A percentile compares a stretch with the other conserved stretches of the same genome.
phyloP scores from a whole-genome alignment of 2,329 filamentous ascomycete genomes.

The Xylaria polymorpha region DNA sequence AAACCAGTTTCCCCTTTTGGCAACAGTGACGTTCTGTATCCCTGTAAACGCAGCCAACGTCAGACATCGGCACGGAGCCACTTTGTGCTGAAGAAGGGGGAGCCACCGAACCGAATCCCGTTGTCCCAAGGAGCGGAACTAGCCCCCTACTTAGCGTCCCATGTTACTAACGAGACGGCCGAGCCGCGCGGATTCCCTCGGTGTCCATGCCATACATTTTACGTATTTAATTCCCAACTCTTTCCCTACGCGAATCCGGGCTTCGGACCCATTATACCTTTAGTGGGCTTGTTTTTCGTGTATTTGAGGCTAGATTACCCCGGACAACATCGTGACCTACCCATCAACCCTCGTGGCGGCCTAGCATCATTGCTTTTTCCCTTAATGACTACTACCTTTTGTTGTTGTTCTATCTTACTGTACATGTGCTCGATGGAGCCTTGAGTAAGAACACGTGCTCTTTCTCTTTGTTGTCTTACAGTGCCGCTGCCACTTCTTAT shows the following conservation, averaged over 20 bases:
- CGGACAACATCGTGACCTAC: slow-evolving; percentile 21
- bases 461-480: slow-evolving; percentile 24
- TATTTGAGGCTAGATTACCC: slow-evolving; percentile 17
- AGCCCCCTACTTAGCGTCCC: slow-evolving; percentile 13
- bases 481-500: slow-evolving; percentile 4
- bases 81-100: background rate
- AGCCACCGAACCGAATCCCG: slow-evolving; percentile 19
- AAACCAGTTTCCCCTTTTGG: slow-evolving; percentile 27
- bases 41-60: slow-evolving; percentile 15
- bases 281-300: slow-evolving; percentile 2
- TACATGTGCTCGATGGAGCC: slow-evolving; percentile 17
- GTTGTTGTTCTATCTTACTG: slow-evolving; percentile 11
- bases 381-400: slow-evolving; percentile 5
- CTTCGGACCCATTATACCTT: slow-evolving; percentile 29
- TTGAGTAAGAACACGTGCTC: slow-evolving; percentile 15
- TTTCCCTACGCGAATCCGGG: slow-evolving; percentile 7
- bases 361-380: slow-evolving; percentile 14
- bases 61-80: slow-evolving; percentile 2
- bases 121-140: slow-evolving; percentile 16
- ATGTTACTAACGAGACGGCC: slow-evolving; percentile 13
- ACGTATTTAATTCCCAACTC: slow-evolving; percentile 30
- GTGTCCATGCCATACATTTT: slow-evolving; percentile 30
- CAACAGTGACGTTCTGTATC: background rate
- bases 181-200: slow-evolving; percentile 35
- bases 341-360: background rate